A percentile compares a stretch with the other conserved stretches of the same genome.
Conservation (phyloP, 208 protist genomes). For the Wallacemonas sp. region DNA sequence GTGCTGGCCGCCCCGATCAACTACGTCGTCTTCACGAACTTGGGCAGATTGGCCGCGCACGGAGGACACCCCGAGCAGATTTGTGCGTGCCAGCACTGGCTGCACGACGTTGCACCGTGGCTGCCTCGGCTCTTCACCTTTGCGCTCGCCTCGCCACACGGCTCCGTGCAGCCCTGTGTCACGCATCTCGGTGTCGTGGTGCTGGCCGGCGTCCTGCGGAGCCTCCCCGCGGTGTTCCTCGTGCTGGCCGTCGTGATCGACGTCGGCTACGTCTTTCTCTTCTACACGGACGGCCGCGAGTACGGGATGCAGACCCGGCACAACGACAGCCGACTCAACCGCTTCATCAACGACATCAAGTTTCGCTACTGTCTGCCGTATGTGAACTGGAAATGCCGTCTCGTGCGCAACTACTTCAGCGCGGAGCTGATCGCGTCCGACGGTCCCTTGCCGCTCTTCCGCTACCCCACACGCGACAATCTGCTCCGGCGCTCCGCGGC, state of each 20-base stretch:
- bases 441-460: slow-evolving; percentile 40
- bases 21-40: slow-evolving; percentile 13
- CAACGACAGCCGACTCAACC: slow-evolving; percentile 25
- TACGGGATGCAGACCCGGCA: slow-evolving; percentile 33
- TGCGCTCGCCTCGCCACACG: not conserved
- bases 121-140: not conserved
- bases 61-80: not conserved
- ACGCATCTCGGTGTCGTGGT: not conserved
- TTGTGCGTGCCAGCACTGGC: not conserved
- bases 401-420: slow-evolving; percentile 36
- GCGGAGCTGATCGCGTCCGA: slow-evolving; percentile 39
- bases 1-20: slow-evolving; percentile 3
- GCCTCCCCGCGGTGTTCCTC: slow-evolving; percentile 8
- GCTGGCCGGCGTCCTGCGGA: slow-evolving; percentile 4
- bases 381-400: slow-evolving; percentile 25
- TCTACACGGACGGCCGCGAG: slow-evolving; percentile 32
- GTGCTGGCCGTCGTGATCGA: not conserved
- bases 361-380: slow-evolving; percentile 25
- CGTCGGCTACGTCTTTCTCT: slow-evolving; percentile 24
- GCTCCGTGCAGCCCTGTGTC: not conserved
- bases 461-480: slow-evolving; percentile 22
- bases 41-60: not conserved
- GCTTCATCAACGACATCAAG: slow-evolving; percentile 34
- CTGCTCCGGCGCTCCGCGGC: too few relatives aligned
- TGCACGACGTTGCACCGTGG: slow-evolving; percentile 1